Evolutionary conservation across 495 filamentous ascomycete genomes (phyloP).

Genomic region (Hyaloscypha bicolor): DNA sequence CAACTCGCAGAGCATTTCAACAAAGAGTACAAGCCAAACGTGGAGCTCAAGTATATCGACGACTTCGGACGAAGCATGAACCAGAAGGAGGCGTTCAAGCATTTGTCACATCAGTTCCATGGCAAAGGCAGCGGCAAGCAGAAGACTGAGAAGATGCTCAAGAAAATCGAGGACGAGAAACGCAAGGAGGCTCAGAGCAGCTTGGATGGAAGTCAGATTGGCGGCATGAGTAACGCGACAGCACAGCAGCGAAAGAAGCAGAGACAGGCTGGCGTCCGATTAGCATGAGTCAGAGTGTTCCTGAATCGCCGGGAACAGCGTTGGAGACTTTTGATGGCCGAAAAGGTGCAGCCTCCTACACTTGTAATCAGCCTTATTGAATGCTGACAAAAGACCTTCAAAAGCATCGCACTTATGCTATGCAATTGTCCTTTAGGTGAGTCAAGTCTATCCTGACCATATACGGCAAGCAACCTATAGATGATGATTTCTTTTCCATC

Average conservation of each 20-base stretch:
- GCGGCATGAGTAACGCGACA: slow-evolving; percentile 80
- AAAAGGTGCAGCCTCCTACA: slow-evolving; percentile 38
- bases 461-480: not conserved
- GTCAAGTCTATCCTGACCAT: not conserved
- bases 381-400: slow-evolving; percentile 32
- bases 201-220: slow-evolving; percentile 78
- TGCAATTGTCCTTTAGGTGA: not conserved
- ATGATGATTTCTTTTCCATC: no score
- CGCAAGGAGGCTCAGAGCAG: slow-evolving; percentile 77
- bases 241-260: slow-evolving; percentile 79
- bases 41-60: slow-evolving; percentile 89
- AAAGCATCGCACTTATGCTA: not conserved
- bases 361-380: slow-evolving; percentile 32
- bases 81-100: slow-evolving; percentile 94
- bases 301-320: not conserved
- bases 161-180: slow-evolving; percentile 97
- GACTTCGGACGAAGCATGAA: slow-evolving; percentile 82
- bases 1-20: slow-evolving; percentile 83
- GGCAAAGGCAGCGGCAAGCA: slow-evolving; percentile 96
- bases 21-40: slow-evolving; percentile 83
- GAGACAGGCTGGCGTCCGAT: slow-evolving; percentile 83
- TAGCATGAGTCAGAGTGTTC: slow-evolving; percentile 52
- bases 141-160: slow-evolving; percentile 95
- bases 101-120: slow-evolving; percentile 96
- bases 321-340: slow-evolving; percentile 9